Conservation (phyloP, 495 filamentous ascomycete genomes). For the Lasiosphaeria miniovina region DNA sequence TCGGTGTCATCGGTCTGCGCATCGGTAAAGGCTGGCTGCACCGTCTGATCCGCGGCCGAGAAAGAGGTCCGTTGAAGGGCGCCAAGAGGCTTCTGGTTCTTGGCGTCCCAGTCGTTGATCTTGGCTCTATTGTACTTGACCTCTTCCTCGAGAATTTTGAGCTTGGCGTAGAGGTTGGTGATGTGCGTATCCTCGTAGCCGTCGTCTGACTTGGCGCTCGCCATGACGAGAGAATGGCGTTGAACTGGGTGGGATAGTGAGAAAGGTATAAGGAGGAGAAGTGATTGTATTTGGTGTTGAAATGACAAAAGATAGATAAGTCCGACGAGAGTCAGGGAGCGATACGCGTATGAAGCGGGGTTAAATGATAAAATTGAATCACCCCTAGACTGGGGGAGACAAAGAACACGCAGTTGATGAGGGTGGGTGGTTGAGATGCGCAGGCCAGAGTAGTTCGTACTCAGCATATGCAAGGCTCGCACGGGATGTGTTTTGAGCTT, state of each 20-base stretch:
- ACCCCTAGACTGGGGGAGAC: too few relatives aligned
- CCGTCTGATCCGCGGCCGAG: background rate
- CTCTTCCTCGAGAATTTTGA: slow-evolving; percentile 11
- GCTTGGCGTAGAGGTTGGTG: background rate
- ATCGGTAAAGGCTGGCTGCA: slow-evolving; percentile 5
- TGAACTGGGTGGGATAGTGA: slow-evolving; percentile 51
- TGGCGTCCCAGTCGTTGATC: slow-evolving; percentile 5
- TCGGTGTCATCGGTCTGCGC: slow-evolving; percentile 16
- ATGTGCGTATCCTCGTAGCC: background rate
- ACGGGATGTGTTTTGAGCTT: background rate
- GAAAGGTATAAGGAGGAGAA: slow-evolving; percentile 48
- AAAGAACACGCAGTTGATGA: background rate
- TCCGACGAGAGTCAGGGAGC: too few relatives aligned
- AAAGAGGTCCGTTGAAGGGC: background rate
- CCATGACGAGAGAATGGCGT: slow-evolving; percentile 52
- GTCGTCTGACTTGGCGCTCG: background rate
- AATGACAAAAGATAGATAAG: slow-evolving; percentile 16
- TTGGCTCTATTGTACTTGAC: slow-evolving; percentile 14
- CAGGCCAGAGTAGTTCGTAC: background rate
- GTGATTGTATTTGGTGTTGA: slow-evolving; percentile 2
- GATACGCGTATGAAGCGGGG: too few relatives aligned
- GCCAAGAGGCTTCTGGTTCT: background rate
- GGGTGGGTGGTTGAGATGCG: background rate
- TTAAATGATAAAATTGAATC: too few relatives aligned
- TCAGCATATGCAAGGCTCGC: background rate